Percentiles rank a stretch among this genome's conserved stretches.
Evolutionary conservation across 176 grass and related monocot species (phyloP).

Genomic region (Alopecurus myosuroides): DNA sequence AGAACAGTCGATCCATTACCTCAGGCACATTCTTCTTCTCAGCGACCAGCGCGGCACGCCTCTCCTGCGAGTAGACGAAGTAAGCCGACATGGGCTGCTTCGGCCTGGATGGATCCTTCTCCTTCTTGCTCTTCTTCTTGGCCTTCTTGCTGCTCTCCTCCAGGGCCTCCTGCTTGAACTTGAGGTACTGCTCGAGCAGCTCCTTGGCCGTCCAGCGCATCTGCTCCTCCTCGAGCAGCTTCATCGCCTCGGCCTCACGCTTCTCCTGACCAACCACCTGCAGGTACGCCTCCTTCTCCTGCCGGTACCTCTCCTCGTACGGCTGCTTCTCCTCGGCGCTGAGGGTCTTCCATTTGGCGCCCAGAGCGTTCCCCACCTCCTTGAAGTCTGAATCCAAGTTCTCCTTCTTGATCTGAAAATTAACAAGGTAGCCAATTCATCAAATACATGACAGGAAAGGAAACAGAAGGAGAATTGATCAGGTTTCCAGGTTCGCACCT

Average conservation of each 20-base stretch:
- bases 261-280: constrained; percentile 82
- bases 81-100: constrained; percentile 86
- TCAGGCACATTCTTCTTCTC: constrained; percentile 72
- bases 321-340: constrained; percentile 68
- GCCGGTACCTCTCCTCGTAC: constrained; percentile 80
- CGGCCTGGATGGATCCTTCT: constrained; percentile 78
- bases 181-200: constrained; percentile 80
- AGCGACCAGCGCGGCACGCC: constrained; percentile 32
- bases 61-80: constrained; percentile 70
- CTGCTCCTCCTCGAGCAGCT: constrained; percentile 87
- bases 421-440: neutral
- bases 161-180: constrained; percentile 65
- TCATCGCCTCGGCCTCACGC: constrained; percentile 84
- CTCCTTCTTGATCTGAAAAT: constrained; percentile 59
- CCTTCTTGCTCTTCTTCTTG: constrained; percentile 64
- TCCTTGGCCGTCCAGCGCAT: constrained; percentile 78
- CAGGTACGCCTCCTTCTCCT: constrained; percentile 82
- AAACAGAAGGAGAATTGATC: neutral
- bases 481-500: constrained; percentile 28
- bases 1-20: constrained; percentile 15
- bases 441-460: neutral
- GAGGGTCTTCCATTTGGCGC: constrained; percentile 70
- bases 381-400: constrained; percentile 72
- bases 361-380: constrained; percentile 61
- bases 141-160: constrained; percentile 37